phyloP scores from a whole-genome alignment of 1,139 yeast genomes.

The Diutina catenulata region DNA sequence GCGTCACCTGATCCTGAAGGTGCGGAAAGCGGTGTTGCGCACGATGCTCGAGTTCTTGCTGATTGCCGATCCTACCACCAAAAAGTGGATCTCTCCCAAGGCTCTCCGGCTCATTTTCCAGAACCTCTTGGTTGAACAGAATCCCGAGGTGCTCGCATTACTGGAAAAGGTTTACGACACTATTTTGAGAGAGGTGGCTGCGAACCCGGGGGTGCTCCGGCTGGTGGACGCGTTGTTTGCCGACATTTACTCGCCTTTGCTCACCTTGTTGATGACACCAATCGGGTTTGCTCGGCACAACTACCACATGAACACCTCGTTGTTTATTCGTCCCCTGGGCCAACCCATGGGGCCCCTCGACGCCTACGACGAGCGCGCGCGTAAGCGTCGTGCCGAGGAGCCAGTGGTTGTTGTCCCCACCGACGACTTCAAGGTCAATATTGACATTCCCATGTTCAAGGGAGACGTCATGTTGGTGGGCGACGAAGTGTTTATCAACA shows the following conservation, averaged over 20 bases:
- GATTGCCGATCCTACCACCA: conserved; percentile 52
- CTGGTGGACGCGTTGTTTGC: conserved; percentile 36
- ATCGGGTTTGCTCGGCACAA: conserved; percentile 87
- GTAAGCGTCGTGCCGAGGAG: conserved; percentile 12
- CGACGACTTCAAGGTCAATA: conserved; percentile 57
- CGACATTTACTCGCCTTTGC: conserved; percentile 43
- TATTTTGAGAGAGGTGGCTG: neutral
- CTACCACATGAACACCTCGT: conserved; percentile 67
- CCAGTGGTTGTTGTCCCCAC: conserved; percentile 30
- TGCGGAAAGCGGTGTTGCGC: conserved; percentile 77
- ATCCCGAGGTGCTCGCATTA: conserved; percentile 52
- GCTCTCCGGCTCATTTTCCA: conserved; percentile 71
- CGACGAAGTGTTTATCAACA: conserved; percentile 56
- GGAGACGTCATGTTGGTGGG: conserved; percentile 91
- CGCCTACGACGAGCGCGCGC: conserved; percentile 7
- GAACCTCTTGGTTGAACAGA: conserved; percentile 82
- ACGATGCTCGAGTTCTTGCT: conserved; percentile 70
- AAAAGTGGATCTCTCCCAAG: conserved; percentile 70
- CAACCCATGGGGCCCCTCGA: conserved; percentile 11
- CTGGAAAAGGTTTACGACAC: conserved; percentile 44
- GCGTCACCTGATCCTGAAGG: conserved; percentile 88
- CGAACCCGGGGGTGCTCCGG: neutral
- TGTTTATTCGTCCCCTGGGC: conserved; percentile 77
- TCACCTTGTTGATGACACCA: conserved; percentile 78
- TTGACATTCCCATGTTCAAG: conserved; percentile 83